Base-by-base conservation (phyloP, 345 rosid species). In the Murraya koenigii region DNA sequence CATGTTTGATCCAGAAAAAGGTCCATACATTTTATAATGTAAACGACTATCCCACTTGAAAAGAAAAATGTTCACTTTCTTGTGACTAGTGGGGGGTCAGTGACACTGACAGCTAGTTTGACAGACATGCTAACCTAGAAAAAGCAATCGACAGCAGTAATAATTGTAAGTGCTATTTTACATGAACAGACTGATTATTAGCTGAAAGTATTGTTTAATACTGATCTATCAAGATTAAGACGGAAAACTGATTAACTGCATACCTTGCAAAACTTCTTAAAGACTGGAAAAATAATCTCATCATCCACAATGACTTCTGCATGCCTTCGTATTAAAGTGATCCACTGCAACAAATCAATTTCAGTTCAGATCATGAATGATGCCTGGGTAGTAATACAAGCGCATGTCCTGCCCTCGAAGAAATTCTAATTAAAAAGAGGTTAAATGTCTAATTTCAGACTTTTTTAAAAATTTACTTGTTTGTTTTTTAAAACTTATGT, bases 221-320 rank as follows among this genome's bases (percentile, higher is more conserved):
- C 47, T 25, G 61, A 20, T 39, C 28, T 26, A 23, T 28, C 3
- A 44, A 20, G 54, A 71, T 2, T n/a, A 20, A 74, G 75, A 81
- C 54, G 69, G 66, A 56, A 44, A 59, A 8, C 35, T 60, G 52
- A 28, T 63, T 2, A 61, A 74, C 22, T 41, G 23, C 39, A 26
- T 84, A 95, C 99, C 99, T 91, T 93, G 83, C 98, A 95, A 78
- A 80, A 84, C 70, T 88, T 93, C 86, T 87, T 85, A 77, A 92
- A 95, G 73, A 87, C 86, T 13, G 90, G 85, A 79, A 90, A 88
- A 66, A 91, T 85, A 61, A 81, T 80, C 69, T 89, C 89, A 85
- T 93, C 99, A 77, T 89, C 89, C 58, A 87, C 93, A 66, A 95
- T 76, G 23, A 88, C 87, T 80, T 91, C 89, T 36, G 94, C 98